Evolutionary conservation across 208 protist genomes (phyloP), one percentile per base, ranked within the genome.

Genomic region (Crithidia sp.): DNA sequence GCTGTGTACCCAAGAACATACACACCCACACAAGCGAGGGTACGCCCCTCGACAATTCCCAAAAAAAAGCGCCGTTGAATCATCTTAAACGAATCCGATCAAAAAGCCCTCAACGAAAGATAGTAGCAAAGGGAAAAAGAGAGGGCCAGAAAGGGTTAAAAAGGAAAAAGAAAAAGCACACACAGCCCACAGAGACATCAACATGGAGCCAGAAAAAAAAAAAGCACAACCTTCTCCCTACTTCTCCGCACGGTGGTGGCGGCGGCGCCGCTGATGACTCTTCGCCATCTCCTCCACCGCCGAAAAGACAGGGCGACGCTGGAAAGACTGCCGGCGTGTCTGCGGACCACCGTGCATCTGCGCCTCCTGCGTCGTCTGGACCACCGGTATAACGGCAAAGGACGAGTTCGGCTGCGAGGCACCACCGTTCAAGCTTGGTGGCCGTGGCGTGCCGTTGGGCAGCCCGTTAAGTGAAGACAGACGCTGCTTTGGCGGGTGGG

Each of bases 221-320:
- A 28, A 44, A 59, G 47, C 68, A 6, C 28, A 50, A 59, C 7
- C 45, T 2, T 49, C 9, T 49, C 45, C 9, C 2, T 49, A 49
- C 45, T 49, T 7, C 9, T 13, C 9, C 9, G 7, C 9, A 13
- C 45, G 45, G 28, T 61, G 40, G 43, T 41, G 57, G n/a, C 54
- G 63, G n/a, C 44, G 56, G 6, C 44, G 69, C 55, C 45, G 49
- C 44, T 28, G 43, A 43, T 56, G 64, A 28, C 44, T 63, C 59
- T 9, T 49, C 39, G 13, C 56, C 41, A 56, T 64, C 67, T 79
- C 74, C 67, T 79, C 74, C 2, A 79, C 59, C 7, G 74, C 66
- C 5, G 74, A 74, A 19, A 79, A 79, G 44, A 79, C 54, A 4
- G 74, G 66, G 37, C 49, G 67, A 28, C 74, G 67, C 57, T 28